Evolutionary conservation across 1,284 basidiomycete genomes (phyloP).

Genomic region (Trametes polyzona): DNA sequence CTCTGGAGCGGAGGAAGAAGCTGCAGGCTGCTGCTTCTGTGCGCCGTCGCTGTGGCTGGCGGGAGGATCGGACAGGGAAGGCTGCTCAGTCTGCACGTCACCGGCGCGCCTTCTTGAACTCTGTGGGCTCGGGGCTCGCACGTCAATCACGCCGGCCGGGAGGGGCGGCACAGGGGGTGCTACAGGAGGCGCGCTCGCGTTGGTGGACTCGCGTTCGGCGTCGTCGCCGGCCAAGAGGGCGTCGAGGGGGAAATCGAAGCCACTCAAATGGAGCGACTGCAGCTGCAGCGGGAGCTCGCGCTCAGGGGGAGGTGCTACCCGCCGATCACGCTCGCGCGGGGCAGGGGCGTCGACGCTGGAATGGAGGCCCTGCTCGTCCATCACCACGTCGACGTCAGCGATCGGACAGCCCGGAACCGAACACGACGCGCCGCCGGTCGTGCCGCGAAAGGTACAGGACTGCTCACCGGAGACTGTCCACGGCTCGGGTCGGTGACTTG

Average conservation of each 20-base stretch:
- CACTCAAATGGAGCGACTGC: conserved; percentile 24
- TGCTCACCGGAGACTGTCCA: neutral
- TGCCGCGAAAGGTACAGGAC: neutral
- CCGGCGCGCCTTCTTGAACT: conserved; percentile 1
- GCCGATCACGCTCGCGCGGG: neutral
- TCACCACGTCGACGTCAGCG: neutral
- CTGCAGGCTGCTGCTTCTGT: neutral
- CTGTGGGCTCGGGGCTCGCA: conserved; percentile 6
- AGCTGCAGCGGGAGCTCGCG: conserved; percentile 7
- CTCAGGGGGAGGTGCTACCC: neutral
- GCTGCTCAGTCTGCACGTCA: conserved; percentile 2
- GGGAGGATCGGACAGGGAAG: conserved; percentile 9
- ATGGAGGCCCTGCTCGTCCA: neutral
- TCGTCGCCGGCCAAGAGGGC: conserved; percentile 10
- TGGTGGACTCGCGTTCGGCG: neutral
- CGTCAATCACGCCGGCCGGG: neutral
- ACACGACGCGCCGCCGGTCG: neutral
- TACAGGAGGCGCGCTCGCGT: neutral
- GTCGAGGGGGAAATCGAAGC: conserved; percentile 24
- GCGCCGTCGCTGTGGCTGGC: neutral
- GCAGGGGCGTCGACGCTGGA: neutral
- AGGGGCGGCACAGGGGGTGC: neutral
- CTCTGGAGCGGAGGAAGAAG: neutral
- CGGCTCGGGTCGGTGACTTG: neutral
- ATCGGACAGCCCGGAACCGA: conserved; percentile 8